A percentile compares a stretch with the other conserved stretches of the same genome.
These are phyloP conservation scores for Aspergillus tubingensis DNA, from an alignment of 2,329 filamentous ascomycete species.

Conservation along the genomic window DNA sequence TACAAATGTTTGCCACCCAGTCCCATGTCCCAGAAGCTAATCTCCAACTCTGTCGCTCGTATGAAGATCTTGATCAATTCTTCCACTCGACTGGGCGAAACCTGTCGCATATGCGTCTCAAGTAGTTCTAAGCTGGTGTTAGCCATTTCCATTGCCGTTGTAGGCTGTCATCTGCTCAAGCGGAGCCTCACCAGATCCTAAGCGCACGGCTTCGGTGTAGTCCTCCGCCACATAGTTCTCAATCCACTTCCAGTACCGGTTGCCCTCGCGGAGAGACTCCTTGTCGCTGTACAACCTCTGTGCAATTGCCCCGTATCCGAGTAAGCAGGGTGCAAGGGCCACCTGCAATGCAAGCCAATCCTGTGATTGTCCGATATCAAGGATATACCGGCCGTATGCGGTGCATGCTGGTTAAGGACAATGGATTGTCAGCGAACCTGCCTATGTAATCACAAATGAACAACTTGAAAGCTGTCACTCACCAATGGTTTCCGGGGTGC, in stretches of 20 bases:
- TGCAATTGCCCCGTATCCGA: constrained; percentile 85
- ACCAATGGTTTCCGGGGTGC: constrained; percentile 74
- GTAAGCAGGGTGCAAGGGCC: constrained; percentile 78
- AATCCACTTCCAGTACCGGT: constrained; percentile 88
- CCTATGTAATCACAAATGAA: not conserved
- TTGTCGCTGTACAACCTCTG: constrained; percentile 66
- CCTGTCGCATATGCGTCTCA: constrained; percentile 71
- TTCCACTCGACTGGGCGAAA: constrained; percentile 75
- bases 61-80: constrained; percentile 83
- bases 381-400: constrained; percentile 81
- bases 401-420: constrained; percentile 66
- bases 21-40: constrained; percentile 74
- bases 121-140: constrained; percentile 60
- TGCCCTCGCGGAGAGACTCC: constrained; percentile 62
- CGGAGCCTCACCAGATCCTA: constrained; percentile 63
- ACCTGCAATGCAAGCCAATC: constrained; percentile 88
- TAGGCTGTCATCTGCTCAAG: not conserved
- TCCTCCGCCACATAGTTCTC: constrained; percentile 82
- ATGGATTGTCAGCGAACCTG: constrained; percentile 3
- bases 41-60: constrained; percentile 79
- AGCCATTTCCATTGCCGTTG: not conserved
- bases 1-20: constrained; percentile 32
- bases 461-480: constrained; percentile 17
- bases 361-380: constrained; percentile 83
- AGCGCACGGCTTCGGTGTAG: constrained; percentile 70